Evolutionary conservation across 2,329 filamentous ascomycete genomes (phyloP).

Genomic region (Colletotrichum sublineola): DNA sequence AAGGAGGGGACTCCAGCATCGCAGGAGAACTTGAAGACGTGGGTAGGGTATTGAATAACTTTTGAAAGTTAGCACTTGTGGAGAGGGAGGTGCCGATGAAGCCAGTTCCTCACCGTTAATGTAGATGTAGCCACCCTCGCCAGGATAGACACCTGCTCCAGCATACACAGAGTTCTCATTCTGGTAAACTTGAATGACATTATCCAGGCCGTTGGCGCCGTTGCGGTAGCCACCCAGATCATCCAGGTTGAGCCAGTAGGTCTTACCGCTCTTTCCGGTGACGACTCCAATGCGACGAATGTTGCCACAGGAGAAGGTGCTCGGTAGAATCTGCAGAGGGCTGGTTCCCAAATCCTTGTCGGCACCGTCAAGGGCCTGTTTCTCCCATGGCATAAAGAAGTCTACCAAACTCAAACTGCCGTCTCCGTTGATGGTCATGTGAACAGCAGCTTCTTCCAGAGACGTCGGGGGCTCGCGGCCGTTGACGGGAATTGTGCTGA

Average conservation of each 20-base stretch:
- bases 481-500: slow-evolving; percentile 54
- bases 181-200: slow-evolving; percentile 60
- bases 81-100: too few relatives aligned
- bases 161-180: slow-evolving; percentile 61
- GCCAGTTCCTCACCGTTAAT: slow-evolving; percentile 52
- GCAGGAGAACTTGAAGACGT: slow-evolving; percentile 71
- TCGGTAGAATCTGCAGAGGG: slow-evolving; percentile 59
- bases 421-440: slow-evolving; percentile 56
- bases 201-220: slow-evolving; percentile 53
- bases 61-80: neutral
- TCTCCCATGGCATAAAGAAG: slow-evolving; percentile 69
- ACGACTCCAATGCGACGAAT: slow-evolving; percentile 63
- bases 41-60: slow-evolving; percentile 66
- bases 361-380: slow-evolving; percentile 62
- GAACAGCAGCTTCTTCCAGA: slow-evolving; percentile 60
- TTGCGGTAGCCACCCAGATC: slow-evolving; percentile 57
- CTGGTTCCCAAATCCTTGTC: slow-evolving; percentile 65
- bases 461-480: slow-evolving; percentile 56
- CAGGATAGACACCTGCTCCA: slow-evolving; percentile 61
- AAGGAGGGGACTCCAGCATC: slow-evolving; percentile 64
- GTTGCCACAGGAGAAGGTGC: slow-evolving; percentile 59
- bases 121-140: slow-evolving; percentile 64
- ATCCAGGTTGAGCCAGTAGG: slow-evolving; percentile 59
- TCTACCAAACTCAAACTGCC: slow-evolving; percentile 61
- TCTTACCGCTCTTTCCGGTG: slow-evolving; percentile 65